phyloP scores from a whole-genome alignment of 176 grass and related monocot species.

The Thinopyrum elongatum region DNA sequence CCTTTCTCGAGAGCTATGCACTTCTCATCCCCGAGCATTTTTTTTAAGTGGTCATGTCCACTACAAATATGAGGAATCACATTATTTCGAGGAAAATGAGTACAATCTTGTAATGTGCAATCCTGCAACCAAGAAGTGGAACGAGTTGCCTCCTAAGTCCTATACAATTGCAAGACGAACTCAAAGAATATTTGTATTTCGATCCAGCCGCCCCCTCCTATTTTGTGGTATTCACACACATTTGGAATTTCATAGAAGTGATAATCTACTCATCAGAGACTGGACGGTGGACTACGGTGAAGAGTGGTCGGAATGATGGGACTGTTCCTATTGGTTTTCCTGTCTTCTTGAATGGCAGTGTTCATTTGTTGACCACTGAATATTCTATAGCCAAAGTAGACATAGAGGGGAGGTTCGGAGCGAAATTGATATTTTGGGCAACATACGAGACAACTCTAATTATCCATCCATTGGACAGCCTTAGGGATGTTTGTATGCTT shows the following conservation, averaged over 20 bases:
- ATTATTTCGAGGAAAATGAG: neutral
- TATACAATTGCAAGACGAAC: neutral
- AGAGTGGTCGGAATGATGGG: neutral
- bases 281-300: neutral
- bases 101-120: neutral
- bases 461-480: neutral
- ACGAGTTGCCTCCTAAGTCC: neutral
- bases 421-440: neutral
- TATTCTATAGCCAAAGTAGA: neutral
- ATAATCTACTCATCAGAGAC: neutral
- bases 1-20: too few relatives aligned
- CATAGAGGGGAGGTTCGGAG: neutral
- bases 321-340: neutral
- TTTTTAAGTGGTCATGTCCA: neutral
- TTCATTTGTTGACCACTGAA: neutral
- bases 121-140: neutral
- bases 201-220: neutral
- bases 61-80: neutral
- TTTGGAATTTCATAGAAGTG: neutral
- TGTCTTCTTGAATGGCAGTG: neutral
- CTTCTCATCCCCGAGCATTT: neutral
- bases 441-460: too few relatives aligned
- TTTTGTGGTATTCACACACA: neutral
- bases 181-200: neutral
- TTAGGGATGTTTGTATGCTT: neutral